Base-by-base conservation (phyloP, 805 yeast genomes). In the Metschnikowia reukaufii region DNA sequence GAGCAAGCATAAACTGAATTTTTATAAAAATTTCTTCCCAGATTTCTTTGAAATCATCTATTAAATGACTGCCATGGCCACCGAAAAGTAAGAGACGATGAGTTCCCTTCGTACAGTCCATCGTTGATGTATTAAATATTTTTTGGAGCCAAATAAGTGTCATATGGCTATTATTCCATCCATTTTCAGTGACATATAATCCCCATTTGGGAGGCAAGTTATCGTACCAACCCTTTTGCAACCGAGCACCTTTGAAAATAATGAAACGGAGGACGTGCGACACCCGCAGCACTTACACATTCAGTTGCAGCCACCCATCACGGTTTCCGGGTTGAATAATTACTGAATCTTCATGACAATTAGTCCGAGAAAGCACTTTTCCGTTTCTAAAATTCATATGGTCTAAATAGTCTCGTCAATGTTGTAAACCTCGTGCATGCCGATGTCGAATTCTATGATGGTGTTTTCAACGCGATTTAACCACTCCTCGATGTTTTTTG, bases 1-100 rank as follows among this genome's bases (percentile, higher is more conserved):
- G 32, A 20, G 41, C 21, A 27, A 20, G 41, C 41, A 38, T 38
- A 17, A 33, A 38, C 34, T 38, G 34, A n/a, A 38, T 38, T 16
- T 16, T 9, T 27, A 38, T 38, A 15, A 9, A 8, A 25, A 25
- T 23, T 25, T 27, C 21, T 27, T 38, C 41, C 12, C 33, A 38
- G n/a, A 20, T 12, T 9, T 36, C 39, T 17, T 18, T 20, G 29
- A 36, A 36, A 12, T 12, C 18, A 8, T 23, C 18, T 13, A 21
- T 38, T 21, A 38, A 27, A 27, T 38, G 41, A 38, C 41, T 27
- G 7, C 41, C 41, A 18, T 38, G 32, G 20, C 34, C 41, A 38
- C 27, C 41, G 15, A 25, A 38, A 16, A 18, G 37, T 17, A 34
- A 34, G 23, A 34, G 37, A n/a, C 23, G 37, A 19, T 19, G 18